Percentiles rank a stretch among this genome's conserved stretches.
These are phyloP conservation scores for Apiospora rasikravindrae DNA, from an alignment of 2,329 filamentous ascomycete genomes.

Conservation along the genomic window DNA sequence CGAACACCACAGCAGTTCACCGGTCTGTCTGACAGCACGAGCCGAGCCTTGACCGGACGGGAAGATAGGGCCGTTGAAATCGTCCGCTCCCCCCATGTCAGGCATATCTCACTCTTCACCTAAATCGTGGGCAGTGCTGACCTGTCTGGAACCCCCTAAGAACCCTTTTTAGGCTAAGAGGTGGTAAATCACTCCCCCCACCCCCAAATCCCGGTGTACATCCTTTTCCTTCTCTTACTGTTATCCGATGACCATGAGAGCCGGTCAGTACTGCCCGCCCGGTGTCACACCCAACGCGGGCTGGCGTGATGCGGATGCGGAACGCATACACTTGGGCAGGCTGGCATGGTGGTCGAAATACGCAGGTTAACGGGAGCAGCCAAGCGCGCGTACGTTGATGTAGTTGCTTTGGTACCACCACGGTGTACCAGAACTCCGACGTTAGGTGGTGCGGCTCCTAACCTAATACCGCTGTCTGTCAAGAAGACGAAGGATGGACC, in stretches of 20 bases:
- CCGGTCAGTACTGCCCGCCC: too few species aligned
- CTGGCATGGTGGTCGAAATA: background rate
- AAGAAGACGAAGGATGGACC: background rate
- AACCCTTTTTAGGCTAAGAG: slow-evolving; percentile 2
- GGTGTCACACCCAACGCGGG: background rate
- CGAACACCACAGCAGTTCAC: slow-evolving; percentile 2
- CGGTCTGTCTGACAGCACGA: slow-evolving; percentile 15
- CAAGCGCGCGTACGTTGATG: background rate
- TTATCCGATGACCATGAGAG: background rate
- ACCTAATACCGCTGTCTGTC: background rate
- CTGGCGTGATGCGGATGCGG: slow-evolving; percentile 6
- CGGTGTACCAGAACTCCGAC: background rate
- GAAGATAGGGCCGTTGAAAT: slow-evolving; percentile 14
- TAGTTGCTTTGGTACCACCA: background rate
- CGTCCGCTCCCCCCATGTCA: background rate
- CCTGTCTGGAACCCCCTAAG: background rate
- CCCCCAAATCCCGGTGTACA: slow-evolving; percentile 1
- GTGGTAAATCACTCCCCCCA: background rate
- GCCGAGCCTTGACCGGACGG: slow-evolving; percentile 13
- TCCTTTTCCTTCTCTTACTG: background rate
- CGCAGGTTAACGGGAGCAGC: background rate
- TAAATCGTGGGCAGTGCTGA: background rate
- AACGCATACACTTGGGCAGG: background rate
- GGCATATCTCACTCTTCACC: background rate
- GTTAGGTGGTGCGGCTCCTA: background rate